Conservation (phyloP, 352 stramenopile genomes). For the Globisporangium nunn region DNA sequence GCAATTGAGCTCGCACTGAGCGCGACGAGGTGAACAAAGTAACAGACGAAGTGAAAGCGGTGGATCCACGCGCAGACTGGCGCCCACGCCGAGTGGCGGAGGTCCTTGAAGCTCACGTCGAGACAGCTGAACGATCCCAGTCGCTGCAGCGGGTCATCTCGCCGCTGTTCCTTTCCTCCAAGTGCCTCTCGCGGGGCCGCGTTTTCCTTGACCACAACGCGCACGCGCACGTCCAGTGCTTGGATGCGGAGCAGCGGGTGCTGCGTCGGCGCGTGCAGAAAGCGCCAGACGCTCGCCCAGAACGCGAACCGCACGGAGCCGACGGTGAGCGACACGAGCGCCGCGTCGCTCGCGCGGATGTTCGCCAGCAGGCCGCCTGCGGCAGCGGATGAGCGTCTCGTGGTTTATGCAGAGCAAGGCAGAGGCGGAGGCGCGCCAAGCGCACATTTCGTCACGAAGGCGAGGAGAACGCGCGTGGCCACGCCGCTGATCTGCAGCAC, state of each 20-base stretch:
- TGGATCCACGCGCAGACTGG: slow-evolving; percentile 29
- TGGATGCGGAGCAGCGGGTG: slow-evolving; percentile 36
- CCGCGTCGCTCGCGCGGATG: slow-evolving; percentile 29
- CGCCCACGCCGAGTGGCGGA: slow-evolving; percentile 33
- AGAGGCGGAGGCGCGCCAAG: too few species aligned
- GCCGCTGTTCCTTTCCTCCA: not conserved
- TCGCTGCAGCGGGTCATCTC: not conserved
- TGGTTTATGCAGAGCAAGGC: not conserved
- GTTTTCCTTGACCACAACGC: slow-evolving; percentile 12
- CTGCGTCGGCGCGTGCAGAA: slow-evolving; percentile 36
- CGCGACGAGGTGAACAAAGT: slow-evolving; percentile 27
- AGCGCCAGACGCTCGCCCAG: slow-evolving; percentile 44
- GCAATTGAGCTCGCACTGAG: slow-evolving; percentile 21
- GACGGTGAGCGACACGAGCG: slow-evolving; percentile 36
- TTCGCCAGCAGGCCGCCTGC: slow-evolving; percentile 44
- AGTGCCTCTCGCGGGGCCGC: not conserved
- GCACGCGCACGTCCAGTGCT: slow-evolving; percentile 27
- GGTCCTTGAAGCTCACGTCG: slow-evolving; percentile 18
- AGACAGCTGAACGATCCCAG: slow-evolving; percentile 17
- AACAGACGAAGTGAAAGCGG: slow-evolving; percentile 25
- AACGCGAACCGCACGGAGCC: slow-evolving; percentile 34
- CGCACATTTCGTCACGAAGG: slow-evolving; percentile 4
- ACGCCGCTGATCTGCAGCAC: slow-evolving; percentile 6
- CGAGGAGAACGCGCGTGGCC: slow-evolving; percentile 4
- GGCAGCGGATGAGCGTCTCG: not conserved